Evolutionary conservation across 306 rosid species (phyloP), one percentile per base, ranked within the genome.

Genomic region (Biancaea sappan): DNA sequence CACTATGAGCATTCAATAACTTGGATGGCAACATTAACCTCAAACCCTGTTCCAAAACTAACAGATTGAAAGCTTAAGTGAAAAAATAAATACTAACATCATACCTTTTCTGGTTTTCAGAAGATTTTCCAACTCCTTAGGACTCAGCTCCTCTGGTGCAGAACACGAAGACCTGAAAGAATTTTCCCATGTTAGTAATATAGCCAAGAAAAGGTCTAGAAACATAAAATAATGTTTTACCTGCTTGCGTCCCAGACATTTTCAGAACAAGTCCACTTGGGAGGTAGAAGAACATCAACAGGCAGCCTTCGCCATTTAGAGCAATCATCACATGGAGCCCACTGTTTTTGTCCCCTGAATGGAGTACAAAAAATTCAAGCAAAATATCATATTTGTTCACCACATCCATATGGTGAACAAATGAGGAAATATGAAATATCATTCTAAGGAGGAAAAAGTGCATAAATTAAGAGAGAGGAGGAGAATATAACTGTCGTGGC

Each of bases 291-390:
- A 75, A 79, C 88, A 53, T 92, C 91, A 0, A 87, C 77, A 0
- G 99, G 99, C 52, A 94, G 84, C 75, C 80, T 92, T 80, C 99
- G 84, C 99, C 99, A 94, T 84, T 94, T 94, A 41, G 87, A 90
- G 86, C 99, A 94, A 66, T 90, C 91, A 71, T 94, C 97, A 69
- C 97, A 92, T 80, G 89, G 96, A 74, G 91, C 96, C 99, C 98
- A 95, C 57, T 92, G 99, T 63, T 87, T 90, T 76, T 83, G 89
- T 69, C 79, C 90, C 90, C 99, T 92, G 84, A 69, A 85, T 72
- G 48, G 44, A 57, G 47, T 34, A 18, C 26, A 22, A 53, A 72
- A 43, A 37, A 76, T 69, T 86, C 71, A 89, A 74, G 79, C 81
- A 61, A 59, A 66, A 74, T 52, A 32, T 44, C 72, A 58, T 64